Evolutionary conservation across 805 yeast species (phyloP).

Genomic region (Candida broadrunensis): DNA sequence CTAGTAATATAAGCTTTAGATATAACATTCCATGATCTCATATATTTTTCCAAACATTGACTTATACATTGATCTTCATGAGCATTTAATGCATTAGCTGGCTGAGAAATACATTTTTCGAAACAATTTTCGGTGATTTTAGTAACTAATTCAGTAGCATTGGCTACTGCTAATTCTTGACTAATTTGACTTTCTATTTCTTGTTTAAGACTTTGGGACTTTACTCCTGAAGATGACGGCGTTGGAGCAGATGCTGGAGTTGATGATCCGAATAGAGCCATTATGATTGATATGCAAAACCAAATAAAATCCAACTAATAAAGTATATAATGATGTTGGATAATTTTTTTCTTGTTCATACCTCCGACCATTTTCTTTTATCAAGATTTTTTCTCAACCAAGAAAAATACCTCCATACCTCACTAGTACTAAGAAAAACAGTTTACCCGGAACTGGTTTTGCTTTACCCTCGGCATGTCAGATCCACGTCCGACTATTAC

Average conservation of each 20-base stretch:
- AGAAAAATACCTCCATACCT: too few relatives aligned
- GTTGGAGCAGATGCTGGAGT: constrained; percentile 10
- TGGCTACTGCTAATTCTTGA: constrained; percentile 85
- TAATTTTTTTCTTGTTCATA: too few relatives aligned
- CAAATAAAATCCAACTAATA: background rate
- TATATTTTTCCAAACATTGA: constrained; percentile 80
- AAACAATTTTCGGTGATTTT: constrained; percentile 86
- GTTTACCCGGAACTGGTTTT: too few relatives aligned
- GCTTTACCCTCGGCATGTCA: too few relatives aligned
- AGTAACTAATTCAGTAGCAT: constrained; percentile 83
- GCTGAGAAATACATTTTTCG: constrained; percentile 67
- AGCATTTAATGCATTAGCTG: constrained; percentile 46
- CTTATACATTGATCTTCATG: constrained; percentile 66
- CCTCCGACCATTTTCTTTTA: too few relatives aligned
- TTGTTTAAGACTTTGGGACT: constrained; percentile 49
- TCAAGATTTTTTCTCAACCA: too few relatives aligned
- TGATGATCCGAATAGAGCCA: constrained; percentile 25
- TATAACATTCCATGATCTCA: constrained; percentile 87
- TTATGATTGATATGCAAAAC: too few relatives aligned
- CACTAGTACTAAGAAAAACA: too few relatives aligned
- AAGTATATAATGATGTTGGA: too few relatives aligned
- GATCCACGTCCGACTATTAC: too few relatives aligned
- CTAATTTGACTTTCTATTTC: constrained; percentile 68
- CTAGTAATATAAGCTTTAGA: constrained; percentile 75
- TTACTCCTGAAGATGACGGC: constrained; percentile 5